Percentiles rank a stretch among this genome's conserved stretches.
phyloP scores from a whole-genome alignment of 2,329 filamentous ascomycete species.

The Pseudogymnoascus sp. region DNA sequence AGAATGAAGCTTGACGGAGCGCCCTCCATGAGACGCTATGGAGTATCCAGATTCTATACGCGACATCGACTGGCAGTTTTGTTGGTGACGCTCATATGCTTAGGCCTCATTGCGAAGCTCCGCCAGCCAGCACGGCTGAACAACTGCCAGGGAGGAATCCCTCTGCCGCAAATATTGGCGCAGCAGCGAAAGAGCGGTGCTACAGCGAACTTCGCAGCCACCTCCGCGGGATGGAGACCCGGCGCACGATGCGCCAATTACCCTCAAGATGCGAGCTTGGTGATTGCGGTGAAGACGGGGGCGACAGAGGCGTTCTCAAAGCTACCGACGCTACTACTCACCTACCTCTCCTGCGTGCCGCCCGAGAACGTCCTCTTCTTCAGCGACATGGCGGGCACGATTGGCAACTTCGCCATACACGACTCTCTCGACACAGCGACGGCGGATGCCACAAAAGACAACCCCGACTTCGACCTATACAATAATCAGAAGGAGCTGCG shows the following conservation, averaged over 20 bases:
- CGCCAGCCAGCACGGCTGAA: background rate
- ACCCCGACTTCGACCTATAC: slow-evolving; percentile 42
- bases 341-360: slow-evolving; percentile 40
- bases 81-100: background rate
- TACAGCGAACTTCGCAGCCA: background rate
- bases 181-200: background rate
- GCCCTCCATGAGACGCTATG: background rate
- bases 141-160: background rate
- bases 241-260: background rate
- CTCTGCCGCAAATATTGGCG: background rate
- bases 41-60: background rate
- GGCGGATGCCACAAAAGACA: slow-evolving; percentile 34
- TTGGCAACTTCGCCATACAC: slow-evolving; percentile 36
- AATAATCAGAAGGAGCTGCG: slow-evolving; percentile 36
- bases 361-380: slow-evolving; percentile 46
- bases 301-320: slow-evolving; percentile 44
- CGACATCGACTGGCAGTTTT: background rate
- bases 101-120: background rate
- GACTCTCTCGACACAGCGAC: slow-evolving; percentile 40
- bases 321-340: slow-evolving; percentile 46
- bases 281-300: slow-evolving; percentile 49
- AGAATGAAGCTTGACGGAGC: background rate
- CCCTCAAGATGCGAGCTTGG: slow-evolving; percentile 19
- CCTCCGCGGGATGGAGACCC: background rate
- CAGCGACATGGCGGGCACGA: slow-evolving; percentile 43